Conservation (phyloP, 192 early-diverging fungal genomes). For the Coemansia aciculifera region DNA sequence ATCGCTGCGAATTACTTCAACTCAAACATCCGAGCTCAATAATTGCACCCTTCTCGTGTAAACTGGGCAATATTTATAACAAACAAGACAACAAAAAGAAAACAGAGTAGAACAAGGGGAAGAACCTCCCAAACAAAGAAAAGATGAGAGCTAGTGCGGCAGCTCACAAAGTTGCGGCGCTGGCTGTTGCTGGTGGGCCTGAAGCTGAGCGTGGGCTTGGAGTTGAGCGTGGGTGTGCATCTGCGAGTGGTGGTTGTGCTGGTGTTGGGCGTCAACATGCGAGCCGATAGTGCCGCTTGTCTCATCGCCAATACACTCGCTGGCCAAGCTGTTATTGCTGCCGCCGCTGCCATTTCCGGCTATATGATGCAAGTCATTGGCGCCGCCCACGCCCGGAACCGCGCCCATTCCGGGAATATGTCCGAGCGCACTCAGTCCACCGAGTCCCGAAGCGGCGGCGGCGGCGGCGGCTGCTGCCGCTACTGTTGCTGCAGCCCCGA, state of each 20-base stretch:
- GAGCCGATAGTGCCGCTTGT: conserved; percentile 23
- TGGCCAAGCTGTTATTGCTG: conserved; percentile 20
- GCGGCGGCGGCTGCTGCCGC: conserved; percentile 35
- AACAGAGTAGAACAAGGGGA: conserved; percentile 15
- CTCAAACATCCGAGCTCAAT: background rate
- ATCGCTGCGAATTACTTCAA: background rate
- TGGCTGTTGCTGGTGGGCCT: conserved; percentile 43
- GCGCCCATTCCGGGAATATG: conserved; percentile 31
- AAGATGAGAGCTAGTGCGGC: conserved; percentile 16
- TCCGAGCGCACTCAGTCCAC: conserved; percentile 25
- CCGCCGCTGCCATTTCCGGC: conserved; percentile 16
- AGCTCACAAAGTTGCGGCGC: conserved; percentile 55
- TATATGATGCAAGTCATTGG: conserved; percentile 17
- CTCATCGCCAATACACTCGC: conserved; percentile 11
- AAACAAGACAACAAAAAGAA: background rate
- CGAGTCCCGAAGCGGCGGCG: conserved; percentile 35
- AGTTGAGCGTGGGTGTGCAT: conserved; percentile 32
- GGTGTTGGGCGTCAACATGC: conserved; percentile 19
- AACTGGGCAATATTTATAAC: background rate
- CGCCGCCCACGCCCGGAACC: conserved; percentile 7
- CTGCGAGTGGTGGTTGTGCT: conserved; percentile 17
- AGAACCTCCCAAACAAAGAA: conserved; percentile 5
- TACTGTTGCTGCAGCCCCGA: conserved; percentile 26
- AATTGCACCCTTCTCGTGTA: background rate
- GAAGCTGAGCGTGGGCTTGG: conserved; percentile 25